These are phyloP conservation scores for Pleurotus tuber-regium DNA, from an alignment of 768 basidiomycete genomes.

Conservation along the genomic window DNA sequence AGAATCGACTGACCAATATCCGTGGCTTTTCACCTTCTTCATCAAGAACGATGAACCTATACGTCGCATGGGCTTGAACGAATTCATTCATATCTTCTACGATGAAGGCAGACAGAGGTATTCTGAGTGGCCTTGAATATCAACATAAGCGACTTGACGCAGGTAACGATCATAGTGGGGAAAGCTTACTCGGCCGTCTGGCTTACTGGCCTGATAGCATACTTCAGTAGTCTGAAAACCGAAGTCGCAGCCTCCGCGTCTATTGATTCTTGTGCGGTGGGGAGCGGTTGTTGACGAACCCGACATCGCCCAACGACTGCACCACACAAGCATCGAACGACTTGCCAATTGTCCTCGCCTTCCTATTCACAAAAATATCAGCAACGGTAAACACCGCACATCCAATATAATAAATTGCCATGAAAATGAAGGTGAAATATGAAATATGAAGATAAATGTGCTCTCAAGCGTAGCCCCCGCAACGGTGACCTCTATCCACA, in stretches of 20 bases:
- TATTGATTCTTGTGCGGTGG: not conserved
- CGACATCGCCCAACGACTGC: slow-evolving; percentile 74
- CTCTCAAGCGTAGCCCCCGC: slow-evolving; percentile 88
- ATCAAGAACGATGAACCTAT: slow-evolving; percentile 86
- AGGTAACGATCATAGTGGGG: not conserved
- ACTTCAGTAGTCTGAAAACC: slow-evolving; percentile 78
- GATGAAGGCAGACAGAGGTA: slow-evolving; percentile 84
- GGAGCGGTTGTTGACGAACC: slow-evolving; percentile 36
- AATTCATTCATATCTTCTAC: slow-evolving; percentile 91
- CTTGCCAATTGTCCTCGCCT: slow-evolving; percentile 57
- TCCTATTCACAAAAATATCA: slow-evolving; percentile 33
- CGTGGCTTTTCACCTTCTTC: slow-evolving; percentile 81
- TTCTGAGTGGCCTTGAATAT: slow-evolving; percentile 34
- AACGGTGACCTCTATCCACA: slow-evolving; percentile 59
- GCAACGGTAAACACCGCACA: slow-evolving; percentile 16
- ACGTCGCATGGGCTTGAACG: slow-evolving; percentile 88
- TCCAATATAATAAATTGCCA: slow-evolving; percentile 11
- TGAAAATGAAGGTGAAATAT: slow-evolving; percentile 10
- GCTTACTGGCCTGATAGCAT: slow-evolving; percentile 73
- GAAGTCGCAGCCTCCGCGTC: slow-evolving; percentile 18
- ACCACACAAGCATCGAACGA: slow-evolving; percentile 80
- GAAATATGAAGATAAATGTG: slow-evolving; percentile 47
- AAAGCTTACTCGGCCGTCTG: slow-evolving; percentile 49
- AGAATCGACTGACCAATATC: slow-evolving; percentile 59
- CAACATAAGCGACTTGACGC: not conserved